Evolutionary conservation across 768 basidiomycete genomes (phyloP), one percentile per base, ranked within the genome.

Genomic region (Mycena galopus): DNA sequence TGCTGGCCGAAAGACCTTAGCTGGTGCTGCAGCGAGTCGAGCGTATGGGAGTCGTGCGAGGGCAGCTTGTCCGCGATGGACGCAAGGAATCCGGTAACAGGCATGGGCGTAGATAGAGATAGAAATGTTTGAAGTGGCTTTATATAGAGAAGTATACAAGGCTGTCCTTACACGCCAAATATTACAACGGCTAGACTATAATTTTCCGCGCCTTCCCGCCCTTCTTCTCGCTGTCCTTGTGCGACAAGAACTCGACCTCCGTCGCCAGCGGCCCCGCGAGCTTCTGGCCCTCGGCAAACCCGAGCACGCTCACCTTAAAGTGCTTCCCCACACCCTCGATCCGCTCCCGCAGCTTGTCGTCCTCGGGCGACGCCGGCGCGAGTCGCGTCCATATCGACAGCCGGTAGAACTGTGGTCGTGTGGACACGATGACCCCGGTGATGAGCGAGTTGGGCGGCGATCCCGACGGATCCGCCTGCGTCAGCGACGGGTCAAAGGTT

Each of bases 321-420:
- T 98, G 94, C 75, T 86, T 88, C 35, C 96, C 96, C 58, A 98
- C 91, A 0, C 88, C 88, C 81, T 95, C 93, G 75, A 97, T 94
- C 65, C 96, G 90, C 80, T 93, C 90, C 65, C 91, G 90, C 76
- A 97, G 84, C 14, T 78, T 78, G 72, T 88, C 88, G 7, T 89
- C 88, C n/a, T 88, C 88, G 17, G 81, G 78, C 8, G 85, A 78
- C 35, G 95, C 78, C 37, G 95, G 94, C 6, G 97, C 94, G 37
- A 91, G 84, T 47, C 97, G 91, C 59, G 98, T 99, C 98, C 98
- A 99, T 86, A 99, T 97, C 75, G 95, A 96, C 77, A 99, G 82
- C 50, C 98, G 93, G 86, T 96, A 99, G 82, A 99, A 99, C 82
- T 93, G 92, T 68, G 95, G 96, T 75, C 98, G 93, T 53, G 95